Conservation (phyloP, 2,329 filamentous ascomycete species). For the Curvularia lunata region DNA sequence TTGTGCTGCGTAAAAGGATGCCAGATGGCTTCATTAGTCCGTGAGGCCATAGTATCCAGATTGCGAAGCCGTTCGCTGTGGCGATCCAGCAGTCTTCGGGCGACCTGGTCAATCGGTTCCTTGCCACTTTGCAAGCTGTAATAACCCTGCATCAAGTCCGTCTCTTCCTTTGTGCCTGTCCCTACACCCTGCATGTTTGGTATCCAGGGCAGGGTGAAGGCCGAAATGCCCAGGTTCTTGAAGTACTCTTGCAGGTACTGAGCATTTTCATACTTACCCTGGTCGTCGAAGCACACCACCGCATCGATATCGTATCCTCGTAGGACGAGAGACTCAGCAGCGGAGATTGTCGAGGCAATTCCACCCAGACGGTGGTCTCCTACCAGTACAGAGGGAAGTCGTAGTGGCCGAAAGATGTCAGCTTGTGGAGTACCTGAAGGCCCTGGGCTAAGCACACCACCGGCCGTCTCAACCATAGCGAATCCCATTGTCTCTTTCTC, state of each 20-base stretch:
- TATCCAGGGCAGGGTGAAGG: conserved; percentile 65
- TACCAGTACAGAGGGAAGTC: conserved; percentile 75
- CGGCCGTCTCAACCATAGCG: conserved; percentile 79
- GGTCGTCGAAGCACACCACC: conserved; percentile 70
- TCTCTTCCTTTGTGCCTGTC: conserved; percentile 53
- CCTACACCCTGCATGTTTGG: conserved; percentile 53
- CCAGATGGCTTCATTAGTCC: conserved; percentile 70
- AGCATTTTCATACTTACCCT: conserved; percentile 71
- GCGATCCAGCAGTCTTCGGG: conserved; percentile 59
- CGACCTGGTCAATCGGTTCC: conserved; percentile 52
- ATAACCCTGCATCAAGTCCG: conserved; percentile 66
- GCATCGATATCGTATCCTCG: conserved; percentile 78
- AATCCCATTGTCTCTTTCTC: conserved; percentile 20
- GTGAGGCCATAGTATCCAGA: conserved; percentile 66
- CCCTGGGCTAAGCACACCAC: conserved; percentile 79
- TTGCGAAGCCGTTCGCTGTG: conserved; percentile 64
- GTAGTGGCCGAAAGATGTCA: conserved; percentile 75
- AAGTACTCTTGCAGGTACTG: conserved; percentile 74
- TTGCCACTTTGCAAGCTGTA: conserved; percentile 58
- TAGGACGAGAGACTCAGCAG: conserved; percentile 78
- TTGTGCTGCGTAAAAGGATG: conserved; percentile 87
- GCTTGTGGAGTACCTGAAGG: conserved; percentile 79
- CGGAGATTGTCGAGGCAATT: conserved; percentile 79
- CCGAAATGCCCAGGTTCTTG: conserved; percentile 60
- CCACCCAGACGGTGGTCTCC: conserved; percentile 79